Evolutionary conservation across 129 eudicot genomes (phyloP), one percentile per base, ranked within the genome.

Genomic region (Helichrysum umbraculigerum): DNA sequence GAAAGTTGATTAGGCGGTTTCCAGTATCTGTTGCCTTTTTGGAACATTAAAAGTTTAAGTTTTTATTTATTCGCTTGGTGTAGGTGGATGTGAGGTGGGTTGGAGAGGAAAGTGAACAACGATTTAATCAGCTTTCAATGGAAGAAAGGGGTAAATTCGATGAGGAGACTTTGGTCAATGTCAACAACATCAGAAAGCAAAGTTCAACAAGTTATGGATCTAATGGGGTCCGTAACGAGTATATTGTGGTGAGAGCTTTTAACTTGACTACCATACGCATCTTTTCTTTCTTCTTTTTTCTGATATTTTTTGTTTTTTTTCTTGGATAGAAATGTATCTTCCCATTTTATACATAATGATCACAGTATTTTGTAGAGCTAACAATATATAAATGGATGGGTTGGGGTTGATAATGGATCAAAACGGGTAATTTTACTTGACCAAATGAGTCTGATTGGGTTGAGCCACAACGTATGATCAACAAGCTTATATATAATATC

Each of bases 141-240:
- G 97, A 93, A 79, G 98, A 93, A 81, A 86, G 98, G 59, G 98
- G 97, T 9, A 91, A 88, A 73, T 89, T 91, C 67, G 90, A 87
- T 75, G 97, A 87, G 79, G 97, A 91, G 83, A 91, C 97, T 30
- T 79, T 88, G 29, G 92, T 91, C 73, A 91, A 91, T 47, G 88
- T 88, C 70, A 88, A 91, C 82, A 88, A 80, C 77, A 87, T 91
- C n/a, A 88, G 70, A 71, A 86, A 81, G 81, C 84, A 83, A 77
- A 85, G 90, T 75, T 34, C 92, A 71, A 85, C 78, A 28, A 74
- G 56, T 70, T 85, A 77, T 64, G 81, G 87, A 78, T 71, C 87
- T 52, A 85, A 78, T 79, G 97, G 89, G 37, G 85, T 87, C 78
- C 85, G 89, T 77, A 91, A 88, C 44, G 92, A 91, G 86, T 89